A percentile compares a stretch with the other conserved stretches of the same genome.
Conservation (phyloP, 305 asterid species). For the Coffea humblotiana region DNA sequence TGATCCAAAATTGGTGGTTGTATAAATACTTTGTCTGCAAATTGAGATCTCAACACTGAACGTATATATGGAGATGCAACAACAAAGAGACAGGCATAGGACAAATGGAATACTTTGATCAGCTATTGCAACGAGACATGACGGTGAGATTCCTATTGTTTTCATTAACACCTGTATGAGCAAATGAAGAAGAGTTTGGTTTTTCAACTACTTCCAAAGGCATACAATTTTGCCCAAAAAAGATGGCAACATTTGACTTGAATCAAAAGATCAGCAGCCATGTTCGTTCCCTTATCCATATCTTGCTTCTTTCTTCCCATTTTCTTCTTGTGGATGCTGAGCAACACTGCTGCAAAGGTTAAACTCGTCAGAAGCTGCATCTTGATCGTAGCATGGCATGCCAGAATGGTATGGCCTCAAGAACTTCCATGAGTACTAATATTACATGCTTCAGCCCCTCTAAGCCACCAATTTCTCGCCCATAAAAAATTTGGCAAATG, state of each 20-base stretch:
- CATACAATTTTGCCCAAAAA: background rate
- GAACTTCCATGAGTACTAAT: too few species aligned
- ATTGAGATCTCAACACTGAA: background rate
- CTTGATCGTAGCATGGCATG: too few species aligned
- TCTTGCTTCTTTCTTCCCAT: too few species aligned
- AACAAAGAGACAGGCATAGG: slow-evolving; percentile 3
- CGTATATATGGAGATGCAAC: background rate
- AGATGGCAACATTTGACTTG: too few species aligned
- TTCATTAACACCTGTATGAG: slow-evolving; percentile 2
- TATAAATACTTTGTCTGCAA: background rate
- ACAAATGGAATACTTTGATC: background rate
- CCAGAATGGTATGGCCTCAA: too few species aligned
- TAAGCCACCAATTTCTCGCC: too few species aligned
- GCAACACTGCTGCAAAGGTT: too few species aligned
- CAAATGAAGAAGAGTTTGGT: background rate
- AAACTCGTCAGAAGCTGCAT: too few species aligned
- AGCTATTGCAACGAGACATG: background rate
- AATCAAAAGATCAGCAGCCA: too few species aligned
- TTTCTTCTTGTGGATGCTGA: too few species aligned
- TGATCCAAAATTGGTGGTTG: background rate
- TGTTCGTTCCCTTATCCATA: background rate
- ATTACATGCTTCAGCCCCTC: too few species aligned
- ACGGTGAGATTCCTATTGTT: slow-evolving; percentile 7
- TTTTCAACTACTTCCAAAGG: slow-evolving; percentile 3
- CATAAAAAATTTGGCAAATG: too few species aligned